A percentile compares a stretch with the other conserved stretches of the same genome.
phyloP scores from a whole-genome alignment of 176 grass and related monocot genomes.

The Hordeum marinum region DNA sequence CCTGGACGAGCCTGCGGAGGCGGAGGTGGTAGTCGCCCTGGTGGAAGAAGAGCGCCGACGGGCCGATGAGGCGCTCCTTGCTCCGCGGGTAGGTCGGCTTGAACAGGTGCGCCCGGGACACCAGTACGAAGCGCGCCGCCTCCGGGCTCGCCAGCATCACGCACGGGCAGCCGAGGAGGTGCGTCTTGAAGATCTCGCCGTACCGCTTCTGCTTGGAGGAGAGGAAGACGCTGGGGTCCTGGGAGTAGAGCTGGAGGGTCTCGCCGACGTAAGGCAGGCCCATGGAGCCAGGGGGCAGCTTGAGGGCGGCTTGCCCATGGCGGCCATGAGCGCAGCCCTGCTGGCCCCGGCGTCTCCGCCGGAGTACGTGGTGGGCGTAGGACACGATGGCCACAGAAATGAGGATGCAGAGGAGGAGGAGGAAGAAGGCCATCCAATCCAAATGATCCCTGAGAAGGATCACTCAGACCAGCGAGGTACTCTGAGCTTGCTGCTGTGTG shows the following conservation, averaged over 20 bases:
- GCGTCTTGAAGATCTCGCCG: conserved; percentile 95
- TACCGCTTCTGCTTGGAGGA: conserved; percentile 74
- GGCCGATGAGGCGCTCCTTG: conserved; percentile 96
- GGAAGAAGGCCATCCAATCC: conserved; percentile 51
- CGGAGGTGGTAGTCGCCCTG: conserved; percentile 87
- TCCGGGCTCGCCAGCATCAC: conserved; percentile 99
- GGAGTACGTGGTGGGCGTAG: conserved; percentile 1
- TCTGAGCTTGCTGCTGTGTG: not conserved
- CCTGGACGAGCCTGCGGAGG: conserved; percentile 63
- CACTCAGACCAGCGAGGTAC: not conserved
- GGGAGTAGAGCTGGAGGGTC: conserved; percentile 92
- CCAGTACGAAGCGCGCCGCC: conserved; percentile 84
- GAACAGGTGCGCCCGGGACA: conserved; percentile 73
- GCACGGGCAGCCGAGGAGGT: conserved; percentile 77
- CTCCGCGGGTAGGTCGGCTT: conserved; percentile 86
- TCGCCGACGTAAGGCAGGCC: conserved; percentile 94
- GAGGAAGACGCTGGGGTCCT: conserved; percentile 89
- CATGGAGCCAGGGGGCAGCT: conserved; percentile 84
- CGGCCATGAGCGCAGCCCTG: conserved; percentile 6
- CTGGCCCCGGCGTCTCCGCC: conserved; percentile 11
- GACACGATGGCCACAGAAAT: conserved; percentile 9
- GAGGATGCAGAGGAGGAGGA: conserved; percentile 30
- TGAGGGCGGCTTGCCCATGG: not conserved
- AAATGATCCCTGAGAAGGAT: conserved; percentile 27
- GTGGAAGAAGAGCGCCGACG: conserved; percentile 93